Conservation (phyloP, 2,329 filamentous ascomycete genomes). For the Pestalotiopsis sp. region DNA sequence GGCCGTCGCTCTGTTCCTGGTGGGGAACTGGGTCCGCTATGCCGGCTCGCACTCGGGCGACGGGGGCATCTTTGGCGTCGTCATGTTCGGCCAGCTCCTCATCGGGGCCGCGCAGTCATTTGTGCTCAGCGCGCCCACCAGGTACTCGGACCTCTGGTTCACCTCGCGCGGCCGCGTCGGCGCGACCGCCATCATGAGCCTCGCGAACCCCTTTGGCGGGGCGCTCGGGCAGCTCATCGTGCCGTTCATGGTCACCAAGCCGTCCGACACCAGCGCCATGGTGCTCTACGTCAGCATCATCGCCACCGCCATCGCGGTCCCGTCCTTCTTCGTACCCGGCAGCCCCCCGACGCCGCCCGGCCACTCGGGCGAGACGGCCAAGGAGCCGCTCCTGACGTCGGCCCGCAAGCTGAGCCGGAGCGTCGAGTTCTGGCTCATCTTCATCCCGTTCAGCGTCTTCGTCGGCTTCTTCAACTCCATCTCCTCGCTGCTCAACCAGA, state of each 20-base stretch:
- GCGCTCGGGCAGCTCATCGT: conserved; percentile 87
- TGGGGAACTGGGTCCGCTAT: conserved; percentile 92
- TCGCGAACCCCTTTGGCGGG: conserved; percentile 89
- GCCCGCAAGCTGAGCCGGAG: conserved; percentile 58
- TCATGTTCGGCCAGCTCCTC: conserved; percentile 91
- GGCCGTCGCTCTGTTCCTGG: conserved; percentile 72
- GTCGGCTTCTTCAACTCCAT: conserved; percentile 94
- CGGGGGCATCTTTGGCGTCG: conserved; percentile 70
- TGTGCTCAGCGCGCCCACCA: conserved; percentile 83
- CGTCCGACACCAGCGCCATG: conserved; percentile 73
- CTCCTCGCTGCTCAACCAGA: conserved; percentile 87
- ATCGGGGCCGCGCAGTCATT: conserved; percentile 91
- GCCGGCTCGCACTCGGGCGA: conserved; percentile 60
- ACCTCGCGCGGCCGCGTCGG: conserved; percentile 80
- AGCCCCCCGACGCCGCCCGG: conserved; percentile 77
- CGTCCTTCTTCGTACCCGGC: conserved; percentile 80
- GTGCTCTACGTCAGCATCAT: conserved; percentile 69
- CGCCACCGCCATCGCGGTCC: conserved; percentile 62
- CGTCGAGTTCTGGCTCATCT: conserved; percentile 77
- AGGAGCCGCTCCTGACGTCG: conserved; percentile 54
- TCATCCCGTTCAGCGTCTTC: conserved; percentile 81
- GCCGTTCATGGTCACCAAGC: conserved; percentile 70
- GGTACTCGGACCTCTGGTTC: conserved; percentile 96
- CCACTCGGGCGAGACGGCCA: conserved; percentile 64
- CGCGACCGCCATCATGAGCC: conserved; percentile 80